A percentile compares a stretch with the other conserved stretches of the same genome.
Evolutionary conservation across 352 stramenopile genomes (phyloP).

Genomic region (Globisporangium iwayamae): DNA sequence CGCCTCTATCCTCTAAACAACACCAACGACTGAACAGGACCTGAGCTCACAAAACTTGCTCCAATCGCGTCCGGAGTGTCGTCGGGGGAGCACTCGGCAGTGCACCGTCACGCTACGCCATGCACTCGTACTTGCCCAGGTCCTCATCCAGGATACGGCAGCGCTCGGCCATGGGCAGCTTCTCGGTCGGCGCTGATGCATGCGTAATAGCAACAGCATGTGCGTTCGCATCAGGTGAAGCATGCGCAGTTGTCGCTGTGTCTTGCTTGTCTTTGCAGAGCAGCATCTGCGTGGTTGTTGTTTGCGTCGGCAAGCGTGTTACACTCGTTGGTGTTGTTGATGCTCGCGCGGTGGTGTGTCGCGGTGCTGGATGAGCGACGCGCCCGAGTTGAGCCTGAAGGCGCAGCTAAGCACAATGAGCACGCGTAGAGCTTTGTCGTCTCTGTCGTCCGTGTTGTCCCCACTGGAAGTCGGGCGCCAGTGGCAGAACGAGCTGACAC

Average conservation of each 20-base stretch:
- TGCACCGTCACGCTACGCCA: slow-evolving; percentile 37
- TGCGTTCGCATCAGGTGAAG: neutral
- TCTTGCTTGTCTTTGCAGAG: slow-evolving; percentile 5
- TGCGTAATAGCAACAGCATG: neutral
- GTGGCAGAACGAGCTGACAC: slow-evolving; percentile 8
- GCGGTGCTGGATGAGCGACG: slow-evolving; percentile 48
- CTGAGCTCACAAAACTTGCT: too few relatives aligned
- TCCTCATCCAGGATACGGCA: slow-evolving; percentile 18
- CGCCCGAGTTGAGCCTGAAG: slow-evolving; percentile 47
- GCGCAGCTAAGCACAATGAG: slow-evolving; percentile 53
- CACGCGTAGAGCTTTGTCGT: slow-evolving; percentile 15
- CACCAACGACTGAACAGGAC: too few relatives aligned
- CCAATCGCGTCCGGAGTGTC: slow-evolving; percentile 11
- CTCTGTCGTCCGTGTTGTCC: neutral
- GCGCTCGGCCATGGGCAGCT: slow-evolving; percentile 10
- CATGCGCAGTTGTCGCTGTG: neutral
- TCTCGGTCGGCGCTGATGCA: neutral
- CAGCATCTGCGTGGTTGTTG: slow-evolving; percentile 7
- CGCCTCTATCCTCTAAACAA: too few relatives aligned
- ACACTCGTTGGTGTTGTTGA: neutral
- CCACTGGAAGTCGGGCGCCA: neutral
- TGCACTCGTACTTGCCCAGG: slow-evolving; percentile 42
- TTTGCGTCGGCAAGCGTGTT: slow-evolving; percentile 7
- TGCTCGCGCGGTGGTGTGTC: slow-evolving; percentile 15
- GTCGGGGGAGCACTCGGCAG: slow-evolving; percentile 36